Evolutionary conservation across 2,329 filamentous ascomycete species (phyloP), one percentile per base, ranked within the genome.

Genomic region (Coleophoma cylindrospora): DNA sequence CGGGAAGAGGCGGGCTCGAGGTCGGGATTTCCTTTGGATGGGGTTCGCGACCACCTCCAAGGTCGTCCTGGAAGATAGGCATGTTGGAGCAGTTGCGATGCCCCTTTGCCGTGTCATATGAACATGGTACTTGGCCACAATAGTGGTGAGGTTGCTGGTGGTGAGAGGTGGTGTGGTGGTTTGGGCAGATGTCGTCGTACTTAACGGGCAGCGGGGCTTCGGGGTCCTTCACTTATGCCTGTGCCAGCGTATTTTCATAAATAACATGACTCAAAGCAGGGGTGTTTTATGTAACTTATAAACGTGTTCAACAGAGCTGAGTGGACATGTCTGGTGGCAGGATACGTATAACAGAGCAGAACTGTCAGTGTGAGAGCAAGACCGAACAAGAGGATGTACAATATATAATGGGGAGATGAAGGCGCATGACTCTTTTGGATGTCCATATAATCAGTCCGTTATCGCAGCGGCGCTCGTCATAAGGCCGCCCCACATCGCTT

Each of bases 1-100:
- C 50, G 14, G 52, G 51, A 14, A 51, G 47, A 19, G 58, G 56
- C 34, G 54, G 57, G 13, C 46, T 58, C 57, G 61, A 63, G 54
- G 52, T 57, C 37, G 59, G 55, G 10, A 56, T 46, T 36, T 55
- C 48, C 40, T 52, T 57, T 34, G 53, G 48, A 19, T 55, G 57
- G 38, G 51, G 51, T 36, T 47, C 47, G 45, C 44, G 56, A 53
- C 49, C 49, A 32, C 68, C 68, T 45, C 72, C 70, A 59, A 75
- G 61, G 58, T 79, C 72, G 62, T 76, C 71, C 57, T 78, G 76
- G 59, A 79, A 82, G 63, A 81, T 81, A 56, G 80, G 80, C 80
- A 83, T 83, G 56, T 64, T 58, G 48, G 45, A 59, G 53, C 50
- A 36, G 47, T 52, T 36, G 34, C 27, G 50, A 54, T 53, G 52